Conservation (phyloP, 2,329 filamentous ascomycete species). For the Hymenoscyphus fructigenus region DNA sequence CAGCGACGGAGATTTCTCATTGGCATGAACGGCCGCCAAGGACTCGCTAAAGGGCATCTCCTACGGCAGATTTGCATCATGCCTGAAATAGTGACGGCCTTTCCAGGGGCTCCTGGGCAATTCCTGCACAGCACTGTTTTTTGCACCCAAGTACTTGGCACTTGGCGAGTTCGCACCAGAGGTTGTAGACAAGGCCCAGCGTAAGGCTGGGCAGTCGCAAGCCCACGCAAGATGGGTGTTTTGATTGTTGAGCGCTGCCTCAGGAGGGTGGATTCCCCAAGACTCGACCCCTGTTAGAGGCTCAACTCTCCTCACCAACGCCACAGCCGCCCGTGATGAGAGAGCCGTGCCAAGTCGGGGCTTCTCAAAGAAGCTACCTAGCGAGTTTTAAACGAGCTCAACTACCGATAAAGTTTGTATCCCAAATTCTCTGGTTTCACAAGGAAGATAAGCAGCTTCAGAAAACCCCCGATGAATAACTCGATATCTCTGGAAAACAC, state of each 20-base stretch:
- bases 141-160: background rate
- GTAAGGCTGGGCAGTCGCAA: constrained; percentile 12
- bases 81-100: constrained; percentile 8
- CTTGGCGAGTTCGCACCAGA: background rate
- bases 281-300: background rate
- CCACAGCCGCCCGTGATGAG: background rate
- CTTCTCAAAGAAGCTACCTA: constrained; percentile 3
- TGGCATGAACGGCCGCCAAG: constrained; percentile 19
- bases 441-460: background rate
- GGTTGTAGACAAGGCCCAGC: background rate
- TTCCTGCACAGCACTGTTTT: constrained; percentile 2
- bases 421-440: constrained; percentile 1
- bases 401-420: constrained; percentile 1
- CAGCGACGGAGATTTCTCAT: constrained; percentile 13
- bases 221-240: constrained; percentile 4
- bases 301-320: constrained; percentile 3
- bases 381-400: constrained; percentile 8
- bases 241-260: constrained; percentile 2
- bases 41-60: constrained; percentile 5
- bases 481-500: background rate
- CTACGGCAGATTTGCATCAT: constrained; percentile 11
- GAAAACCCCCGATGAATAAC: background rate
- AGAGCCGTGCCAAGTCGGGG: constrained; percentile 11
- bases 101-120: constrained; percentile 1
- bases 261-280: constrained; percentile 5